Conservation (phyloP, 2,329 filamentous ascomycete species). For the Colletotrichum navitas region DNA sequence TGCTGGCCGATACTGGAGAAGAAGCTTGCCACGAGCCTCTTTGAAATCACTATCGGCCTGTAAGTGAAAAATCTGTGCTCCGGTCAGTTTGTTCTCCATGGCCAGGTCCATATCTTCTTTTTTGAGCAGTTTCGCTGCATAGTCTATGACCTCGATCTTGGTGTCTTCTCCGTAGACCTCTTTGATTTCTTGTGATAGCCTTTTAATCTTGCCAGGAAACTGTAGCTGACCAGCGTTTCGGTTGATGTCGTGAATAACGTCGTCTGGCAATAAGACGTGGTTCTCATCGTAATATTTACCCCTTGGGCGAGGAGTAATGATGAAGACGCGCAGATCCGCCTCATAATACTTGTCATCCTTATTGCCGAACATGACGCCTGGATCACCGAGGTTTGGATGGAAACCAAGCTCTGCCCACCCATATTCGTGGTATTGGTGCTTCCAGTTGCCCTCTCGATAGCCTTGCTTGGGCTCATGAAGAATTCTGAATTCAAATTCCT, state of each 20-base stretch:
- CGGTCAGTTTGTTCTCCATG: accelerated
- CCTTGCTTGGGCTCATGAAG: not conserved
- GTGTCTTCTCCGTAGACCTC: not conserved
- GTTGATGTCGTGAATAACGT: not conserved
- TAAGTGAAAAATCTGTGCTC: not conserved
- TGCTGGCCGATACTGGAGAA: not conserved
- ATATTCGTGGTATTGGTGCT: not conserved
- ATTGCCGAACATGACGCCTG: not conserved
- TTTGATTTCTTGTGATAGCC: not conserved
- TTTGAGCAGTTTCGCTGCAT: not conserved
- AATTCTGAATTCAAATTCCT: not conserved
- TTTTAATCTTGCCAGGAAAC: not conserved
- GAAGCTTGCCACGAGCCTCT: not conserved
- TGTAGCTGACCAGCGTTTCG: not conserved
- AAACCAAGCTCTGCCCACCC: not conserved
- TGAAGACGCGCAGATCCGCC: not conserved
- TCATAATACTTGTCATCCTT: no score
- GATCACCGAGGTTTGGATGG: not conserved
- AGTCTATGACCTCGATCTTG: not conserved
- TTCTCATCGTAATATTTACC: not conserved
- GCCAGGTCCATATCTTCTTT: not conserved
- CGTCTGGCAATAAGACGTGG: not conserved
- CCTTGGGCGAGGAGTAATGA: not conserved
- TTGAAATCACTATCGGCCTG: not conserved
- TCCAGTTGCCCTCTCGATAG: not conserved